A percentile compares a stretch with the other conserved stretches of the same genome.
Conservation (phyloP, 2,329 filamentous ascomycete genomes). For the Verticillium tricorpus region DNA sequence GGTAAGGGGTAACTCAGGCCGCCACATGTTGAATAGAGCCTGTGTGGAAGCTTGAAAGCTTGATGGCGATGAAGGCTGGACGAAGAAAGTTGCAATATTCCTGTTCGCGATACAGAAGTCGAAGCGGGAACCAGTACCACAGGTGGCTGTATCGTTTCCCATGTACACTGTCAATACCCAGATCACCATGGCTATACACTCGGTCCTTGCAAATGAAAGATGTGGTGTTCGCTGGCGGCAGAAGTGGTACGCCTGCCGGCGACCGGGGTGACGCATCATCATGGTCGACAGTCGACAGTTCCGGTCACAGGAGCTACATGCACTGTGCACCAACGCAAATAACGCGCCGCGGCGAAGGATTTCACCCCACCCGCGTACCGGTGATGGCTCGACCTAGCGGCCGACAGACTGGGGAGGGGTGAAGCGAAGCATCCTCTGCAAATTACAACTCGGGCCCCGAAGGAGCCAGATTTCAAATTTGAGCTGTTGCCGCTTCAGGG, state of each 20-base stretch:
- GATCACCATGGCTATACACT: too few relatives aligned
- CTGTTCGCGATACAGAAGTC: not conserved
- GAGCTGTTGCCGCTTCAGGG: too few relatives aligned
- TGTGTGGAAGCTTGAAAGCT: too few relatives aligned
- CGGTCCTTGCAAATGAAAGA: not conserved
- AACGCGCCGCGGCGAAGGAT: not conserved
- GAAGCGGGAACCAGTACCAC: not conserved
- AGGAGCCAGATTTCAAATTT: too few relatives aligned
- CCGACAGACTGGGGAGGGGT: not conserved
- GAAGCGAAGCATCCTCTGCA: too few relatives aligned
- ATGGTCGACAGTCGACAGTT: not conserved
- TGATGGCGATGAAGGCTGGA: not conserved
- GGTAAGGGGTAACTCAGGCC: too few relatives aligned
- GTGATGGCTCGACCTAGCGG: not conserved
- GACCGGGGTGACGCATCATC: not conserved
- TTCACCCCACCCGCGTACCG: not conserved
- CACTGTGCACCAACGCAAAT: not conserved
- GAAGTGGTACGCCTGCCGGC: not conserved
- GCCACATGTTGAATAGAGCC: too few relatives aligned
- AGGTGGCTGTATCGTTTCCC: too few relatives aligned
- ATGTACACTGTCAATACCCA: too few relatives aligned
- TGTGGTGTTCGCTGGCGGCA: not conserved
- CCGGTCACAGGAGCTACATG: not conserved
- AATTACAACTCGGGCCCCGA: too few relatives aligned
- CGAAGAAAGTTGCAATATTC: not conserved